Evolutionary conservation across 805 yeast genomes (phyloP).

Genomic region (Dipodascus albidus): DNA sequence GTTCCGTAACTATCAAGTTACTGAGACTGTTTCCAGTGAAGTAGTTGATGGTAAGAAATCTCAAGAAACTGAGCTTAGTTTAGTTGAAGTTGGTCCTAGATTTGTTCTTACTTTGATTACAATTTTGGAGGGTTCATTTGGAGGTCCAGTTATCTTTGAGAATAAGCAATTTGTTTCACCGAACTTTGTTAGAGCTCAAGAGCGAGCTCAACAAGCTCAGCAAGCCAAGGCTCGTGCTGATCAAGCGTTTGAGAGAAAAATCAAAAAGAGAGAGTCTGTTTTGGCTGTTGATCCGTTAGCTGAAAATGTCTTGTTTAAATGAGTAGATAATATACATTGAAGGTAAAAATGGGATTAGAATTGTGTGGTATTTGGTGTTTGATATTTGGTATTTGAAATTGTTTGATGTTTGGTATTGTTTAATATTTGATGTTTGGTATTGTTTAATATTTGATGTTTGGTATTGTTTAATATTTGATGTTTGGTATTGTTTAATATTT

Average conservation of each 20-base stretch:
- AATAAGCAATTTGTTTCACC: slow-evolving; percentile 96
- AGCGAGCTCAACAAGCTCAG: slow-evolving; percentile 66
- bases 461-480: no score
- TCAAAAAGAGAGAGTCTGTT: slow-evolving; percentile 64
- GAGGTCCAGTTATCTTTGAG: slow-evolving; percentile 95
- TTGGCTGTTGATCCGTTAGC: slow-evolving; percentile 71
- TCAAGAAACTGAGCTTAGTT: slow-evolving; percentile 48
- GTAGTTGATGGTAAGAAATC: slow-evolving; percentile 32
- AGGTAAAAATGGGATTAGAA: slow-evolving; percentile 3
- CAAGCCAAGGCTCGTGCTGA: slow-evolving; percentile 71
- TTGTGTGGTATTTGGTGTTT: no score
- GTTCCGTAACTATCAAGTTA: slow-evolving; percentile 90
- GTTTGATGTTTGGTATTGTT: no score
- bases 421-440: no score
- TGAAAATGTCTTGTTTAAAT: slow-evolving; percentile 62
- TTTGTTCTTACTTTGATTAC: slow-evolving; percentile 86
- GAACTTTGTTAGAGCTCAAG: slow-evolving; percentile 84
- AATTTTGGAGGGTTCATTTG: slow-evolving; percentile 90
- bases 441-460: no score
- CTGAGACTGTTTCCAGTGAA: slow-evolving; percentile 42
- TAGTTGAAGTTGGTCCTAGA: slow-evolving; percentile 95
- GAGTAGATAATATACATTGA: no score
- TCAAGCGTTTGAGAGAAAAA: slow-evolving; percentile 64
- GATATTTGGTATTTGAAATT: no score
- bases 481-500: no score